A percentile compares a stretch with the other conserved stretches of the same genome.
phyloP scores from a whole-genome alignment of 1,139 yeast species.

The Candida pseudoviswanathii region DNA sequence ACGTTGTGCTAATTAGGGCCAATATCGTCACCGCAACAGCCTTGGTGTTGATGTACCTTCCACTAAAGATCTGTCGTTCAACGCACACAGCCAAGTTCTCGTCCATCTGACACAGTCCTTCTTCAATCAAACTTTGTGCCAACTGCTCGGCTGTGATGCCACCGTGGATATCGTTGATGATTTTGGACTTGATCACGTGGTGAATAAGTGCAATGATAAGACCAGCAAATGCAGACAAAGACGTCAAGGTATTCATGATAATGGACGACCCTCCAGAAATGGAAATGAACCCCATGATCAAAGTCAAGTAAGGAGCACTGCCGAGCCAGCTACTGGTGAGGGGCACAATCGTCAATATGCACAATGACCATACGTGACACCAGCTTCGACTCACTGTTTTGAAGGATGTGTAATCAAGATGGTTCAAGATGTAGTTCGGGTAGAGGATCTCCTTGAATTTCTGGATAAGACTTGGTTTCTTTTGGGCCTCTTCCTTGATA shows the following conservation, averaged over 20 bases:
- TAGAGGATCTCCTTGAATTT: slow-evolving; percentile 15
- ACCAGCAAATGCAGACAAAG: slow-evolving; percentile 21
- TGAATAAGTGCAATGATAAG: slow-evolving; percentile 28
- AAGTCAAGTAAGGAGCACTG: slow-evolving; percentile 29
- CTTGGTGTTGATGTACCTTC: slow-evolving; percentile 30
- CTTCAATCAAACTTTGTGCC: slow-evolving; percentile 22
- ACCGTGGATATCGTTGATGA: slow-evolving; percentile 28
- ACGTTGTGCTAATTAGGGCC: slow-evolving; percentile 28
- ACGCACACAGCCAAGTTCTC: slow-evolving; percentile 24
- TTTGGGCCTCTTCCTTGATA: slow-evolving; percentile 12
- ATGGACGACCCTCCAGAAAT: slow-evolving; percentile 33
- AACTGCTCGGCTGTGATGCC: slow-evolving; percentile 24
- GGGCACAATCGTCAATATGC: slow-evolving; percentile 29
- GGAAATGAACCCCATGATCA: slow-evolving; percentile 30
- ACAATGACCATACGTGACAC: slow-evolving; percentile 31
- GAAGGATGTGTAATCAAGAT: slow-evolving; percentile 28
- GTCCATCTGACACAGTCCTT: slow-evolving; percentile 30
- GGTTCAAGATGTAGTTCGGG: slow-evolving; percentile 31
- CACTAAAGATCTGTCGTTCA: slow-evolving; percentile 25
- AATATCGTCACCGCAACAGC: slow-evolving; percentile 28
- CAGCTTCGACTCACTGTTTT: slow-evolving; percentile 30
- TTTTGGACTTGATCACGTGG: slow-evolving; percentile 27
- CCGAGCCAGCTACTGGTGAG: slow-evolving; percentile 32
- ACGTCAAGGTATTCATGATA: slow-evolving; percentile 19
- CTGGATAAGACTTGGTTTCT: slow-evolving; percentile 17